Base-by-base conservation (phyloP, 768 basidiomycete species). In the Kondoa malvinella region DNA sequence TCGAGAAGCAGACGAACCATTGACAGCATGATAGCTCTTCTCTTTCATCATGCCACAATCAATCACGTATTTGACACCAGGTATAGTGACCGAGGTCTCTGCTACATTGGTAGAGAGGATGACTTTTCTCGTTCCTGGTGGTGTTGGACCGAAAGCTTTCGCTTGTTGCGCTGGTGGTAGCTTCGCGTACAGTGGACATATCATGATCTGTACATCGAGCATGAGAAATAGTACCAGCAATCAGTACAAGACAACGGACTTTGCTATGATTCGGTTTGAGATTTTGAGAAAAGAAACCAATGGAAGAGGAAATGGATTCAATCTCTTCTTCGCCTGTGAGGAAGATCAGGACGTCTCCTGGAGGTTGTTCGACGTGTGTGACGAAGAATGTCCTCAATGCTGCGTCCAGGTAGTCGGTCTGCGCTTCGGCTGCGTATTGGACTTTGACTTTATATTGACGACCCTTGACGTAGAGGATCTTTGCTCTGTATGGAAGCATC, bases 51-150 rank as follows among this genome's bases (percentile, higher is more conserved):
- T 87, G 1, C 95, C 95, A 0, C 90, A 87, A 77, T 99, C 95
- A 50, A 99, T 88, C 4, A 99, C 92, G 76, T 89, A 97, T 73
- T 84, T 87, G 67, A 99, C 86, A 0, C 92, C 92, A 1, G 92
- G 91, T 74, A 99, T 95, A 16, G 95, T 97, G 75, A 99, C 90
- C 15, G 88, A 89, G 0, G 95, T 97, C 77, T 99, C 95, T 14
- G 95, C 95, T 68, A 99, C 92, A 77, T 97, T 99, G 21, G 95
- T 99, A 1, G 95, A 87, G 50, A 99, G 80, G 70, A 99, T 90
- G 77, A 92, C 88, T 77, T 96, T 92, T 67, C 95, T 84, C 1
- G 83, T 83, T 65, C 84, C 82, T 0, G 82, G 75, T 16, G 87
- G 84, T 0, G 88, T 78, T 0, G 84, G 78, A 0, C 77, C 74